Base-by-base conservation (phyloP, 192 early-diverging fungal species). In the Coemansia sp. region DNA sequence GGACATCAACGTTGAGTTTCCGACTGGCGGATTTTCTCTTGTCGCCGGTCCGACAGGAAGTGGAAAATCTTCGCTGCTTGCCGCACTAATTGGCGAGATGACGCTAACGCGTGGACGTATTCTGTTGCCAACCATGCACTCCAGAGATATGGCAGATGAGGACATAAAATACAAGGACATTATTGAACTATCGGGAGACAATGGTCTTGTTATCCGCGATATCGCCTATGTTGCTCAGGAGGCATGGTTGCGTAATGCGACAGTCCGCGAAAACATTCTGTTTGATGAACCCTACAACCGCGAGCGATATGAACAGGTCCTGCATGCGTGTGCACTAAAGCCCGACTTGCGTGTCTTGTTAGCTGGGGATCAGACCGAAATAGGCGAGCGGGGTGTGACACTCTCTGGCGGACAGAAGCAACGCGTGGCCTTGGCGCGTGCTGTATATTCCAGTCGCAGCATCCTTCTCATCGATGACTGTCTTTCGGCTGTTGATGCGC, bases 401-500 rank as follows among this genome's bases (percentile, higher is more conserved):
- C 76, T 94, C 9, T 89, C 86, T 26, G 93, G 93, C 49, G 93
- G 93, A 12, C 93, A 95, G 77, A 93, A 93, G 76, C 89, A 89
- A 59, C 77, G 94, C 16, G 86, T 98, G 15, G 76, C 91, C 2
- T 82, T 96, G 63, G 95, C 94, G 19, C 86, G 95, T 56, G 93
- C 94, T 9, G 78, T 95, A 7, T 97, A 96, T 72, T 86, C 84
- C n/a, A 68, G 83, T 26, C 85, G 89, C 26, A 76, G 71, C 10
- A 82, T 87, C 41, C 67, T 95, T 13, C 72, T 95, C 8, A 73
- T 94, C 50, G 95, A 97, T 73, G 95, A 95, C 72, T 92, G 90
- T 71, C 79, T 97, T 39, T 93, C 91, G 43, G 97, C 97, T 32
- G 96, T 98, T 7, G 97, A 99, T 72, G 87, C 94, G 11, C 96